A percentile compares a stretch with the other conserved stretches of the same genome.
Conservation (phyloP, 441 rosid species). For the Populus hybrid region DNA sequence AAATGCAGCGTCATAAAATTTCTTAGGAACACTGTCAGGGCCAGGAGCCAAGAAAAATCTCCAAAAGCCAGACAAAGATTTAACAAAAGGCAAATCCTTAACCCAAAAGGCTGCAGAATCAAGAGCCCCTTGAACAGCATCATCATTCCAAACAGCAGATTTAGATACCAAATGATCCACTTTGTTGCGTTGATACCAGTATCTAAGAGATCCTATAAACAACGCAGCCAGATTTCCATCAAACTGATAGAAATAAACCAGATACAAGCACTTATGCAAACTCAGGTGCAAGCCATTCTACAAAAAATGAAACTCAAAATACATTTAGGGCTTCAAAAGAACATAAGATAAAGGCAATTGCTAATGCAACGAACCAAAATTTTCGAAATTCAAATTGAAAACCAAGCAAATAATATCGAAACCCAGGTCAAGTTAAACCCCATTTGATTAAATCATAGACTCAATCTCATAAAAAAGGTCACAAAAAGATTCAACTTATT, state of each 20-base stretch:
- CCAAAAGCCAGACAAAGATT: constrained; percentile 89
- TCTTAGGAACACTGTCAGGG: constrained; percentile 60
- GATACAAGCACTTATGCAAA: not conserved
- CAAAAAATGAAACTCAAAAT: not conserved
- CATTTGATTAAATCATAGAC: constrained; percentile 3
- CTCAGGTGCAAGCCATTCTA: not conserved
- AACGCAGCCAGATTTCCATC: constrained; percentile 1
- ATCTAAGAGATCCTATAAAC: constrained; percentile 69
- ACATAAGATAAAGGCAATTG: not conserved
- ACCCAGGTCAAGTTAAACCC: not conserved
- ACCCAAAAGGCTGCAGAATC: constrained; percentile 80
- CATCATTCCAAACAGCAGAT: constrained; percentile 89
- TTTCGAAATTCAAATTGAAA: not conserved
- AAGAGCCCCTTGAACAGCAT: constrained; percentile 72
- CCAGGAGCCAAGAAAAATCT: constrained; percentile 73
- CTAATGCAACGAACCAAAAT: not conserved
- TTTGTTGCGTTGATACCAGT: constrained; percentile 80
- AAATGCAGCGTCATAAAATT: constrained; percentile 55
- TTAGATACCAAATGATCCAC: constrained; percentile 67
- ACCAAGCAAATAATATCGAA: not conserved
- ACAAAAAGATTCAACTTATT: not conserved
- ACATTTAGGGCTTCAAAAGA: not conserved
- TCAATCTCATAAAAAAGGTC: not conserved
- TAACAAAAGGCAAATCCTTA: constrained; percentile 74
- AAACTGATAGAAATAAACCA: not conserved